Evolutionary conservation across 306 rosid genomes (phyloP), one percentile per base, ranked within the genome.

Genomic region (Fragaria nilgerrensis): DNA sequence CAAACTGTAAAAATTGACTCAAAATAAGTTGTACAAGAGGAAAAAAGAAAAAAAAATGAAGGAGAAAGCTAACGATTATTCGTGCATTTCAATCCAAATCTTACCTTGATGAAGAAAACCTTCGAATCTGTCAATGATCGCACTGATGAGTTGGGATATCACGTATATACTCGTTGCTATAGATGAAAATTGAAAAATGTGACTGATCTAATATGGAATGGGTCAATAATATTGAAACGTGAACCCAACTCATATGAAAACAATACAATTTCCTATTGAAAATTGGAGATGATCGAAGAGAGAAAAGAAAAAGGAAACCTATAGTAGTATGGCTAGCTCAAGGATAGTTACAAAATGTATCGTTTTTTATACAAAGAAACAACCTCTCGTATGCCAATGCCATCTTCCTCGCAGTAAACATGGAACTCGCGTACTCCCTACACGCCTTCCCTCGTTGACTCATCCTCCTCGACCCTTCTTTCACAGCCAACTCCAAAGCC

Each of bases 391-490:
- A 91, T 34, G 97, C 97, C 76, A 92, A 77, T 16, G 93, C 94
- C 99, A 95, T 95, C 84, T 92, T 92, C 62, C 52, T 77, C 14
- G 97, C 96, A 0, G 97, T 87, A 73, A 95, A 95, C 99, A 95
- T 95, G 70, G 97, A 83, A 50, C 34, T 27, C 44, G 97, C 97
- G 29, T 95, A 92, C 56, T 82, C 74, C 71, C 83, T 68, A 74
- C 99, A 89, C 4, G 96, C 90, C 56, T 85, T 85, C 47, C 99
- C 99, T 65, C 97, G 86, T 58, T 71, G 85, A 5, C 78, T 85
- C 12, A 93, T 82, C 85, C 94, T 86, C 68, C 66, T 83, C 32
- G 83, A 67, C 0, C 99, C 99, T 77, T 95, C 97, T 14, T 67
- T 78, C 19, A 87, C 97, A 39, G 63, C 99, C 59, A 58, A 67